Conservation (phyloP, 2,329 filamentous ascomycete species). For the Shiraia sp. region DNA sequence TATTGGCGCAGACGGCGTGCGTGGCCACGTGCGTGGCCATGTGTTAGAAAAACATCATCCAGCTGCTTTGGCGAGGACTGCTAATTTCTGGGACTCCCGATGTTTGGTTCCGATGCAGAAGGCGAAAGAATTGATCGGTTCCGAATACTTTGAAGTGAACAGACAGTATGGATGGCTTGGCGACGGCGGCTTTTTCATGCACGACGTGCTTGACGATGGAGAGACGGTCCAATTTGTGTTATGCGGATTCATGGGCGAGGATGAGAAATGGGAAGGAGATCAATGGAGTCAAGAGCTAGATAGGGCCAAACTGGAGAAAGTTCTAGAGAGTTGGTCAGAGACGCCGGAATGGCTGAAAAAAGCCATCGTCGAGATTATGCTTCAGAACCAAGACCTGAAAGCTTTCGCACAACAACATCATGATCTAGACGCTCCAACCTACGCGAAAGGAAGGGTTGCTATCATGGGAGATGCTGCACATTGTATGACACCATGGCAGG, state of each 20-base stretch:
- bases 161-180: slow-evolving; percentile 19
- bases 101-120: slow-evolving; percentile 12
- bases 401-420: slow-evolving; percentile 5
- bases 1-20: slow-evolving; percentile 37
- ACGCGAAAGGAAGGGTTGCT: slow-evolving; percentile 33
- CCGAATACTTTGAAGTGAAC: slow-evolving; percentile 1
- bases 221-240: slow-evolving; percentile 15
- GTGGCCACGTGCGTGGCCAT: slow-evolving; percentile 9
- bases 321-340: slow-evolving; percentile 7
- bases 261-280: slow-evolving; percentile 1
- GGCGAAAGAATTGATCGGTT: slow-evolving; percentile 13
- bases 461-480: slow-evolving; percentile 60
- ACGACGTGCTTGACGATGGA: slow-evolving; percentile 15
- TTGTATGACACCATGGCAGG: slow-evolving; percentile 55
- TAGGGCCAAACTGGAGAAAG: slow-evolving; percentile 3
- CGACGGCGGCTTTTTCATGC: slow-evolving; percentile 18
- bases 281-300: slow-evolving; percentile 5
- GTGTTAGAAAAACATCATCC: slow-evolving; percentile 14
- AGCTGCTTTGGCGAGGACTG: slow-evolving; percentile 1
- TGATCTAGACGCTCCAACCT: slow-evolving; percentile 8
- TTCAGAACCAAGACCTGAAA: slow-evolving; percentile 12
- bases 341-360: slow-evolving; percentile 43
- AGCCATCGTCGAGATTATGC: slow-evolving; percentile 48
- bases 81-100: slow-evolving; percentile 13
- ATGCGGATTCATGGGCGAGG: slow-evolving; percentile 3